Evolutionary conservation across 345 rosid genomes (phyloP).

Genomic region (Lagerstroemia speciosa): DNA sequence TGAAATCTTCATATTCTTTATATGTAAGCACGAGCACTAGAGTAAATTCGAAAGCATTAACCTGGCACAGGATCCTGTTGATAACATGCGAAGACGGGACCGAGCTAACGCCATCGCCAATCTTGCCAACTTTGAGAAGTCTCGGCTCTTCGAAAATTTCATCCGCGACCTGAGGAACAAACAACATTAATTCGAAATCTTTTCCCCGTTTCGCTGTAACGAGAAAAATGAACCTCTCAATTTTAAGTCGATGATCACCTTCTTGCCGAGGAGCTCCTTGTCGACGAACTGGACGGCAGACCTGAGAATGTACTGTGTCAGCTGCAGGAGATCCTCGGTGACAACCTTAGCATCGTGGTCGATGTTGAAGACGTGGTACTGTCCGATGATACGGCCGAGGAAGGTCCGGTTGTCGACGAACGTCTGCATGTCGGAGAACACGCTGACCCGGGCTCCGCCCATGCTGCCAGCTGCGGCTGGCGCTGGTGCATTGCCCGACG

Average conservation of each 20-base stretch:
- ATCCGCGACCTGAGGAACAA: not conserved
- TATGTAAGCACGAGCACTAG: no score
- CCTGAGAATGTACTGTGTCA: not conserved
- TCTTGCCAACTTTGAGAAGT: not conserved
- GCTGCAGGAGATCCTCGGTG: not conserved
- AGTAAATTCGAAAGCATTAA: not conserved
- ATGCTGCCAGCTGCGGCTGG: not conserved
- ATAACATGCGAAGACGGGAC: not conserved
- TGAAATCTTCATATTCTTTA: no score
- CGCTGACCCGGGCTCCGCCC: not conserved
- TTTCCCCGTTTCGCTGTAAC: not conserved
- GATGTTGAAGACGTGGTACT: not conserved
- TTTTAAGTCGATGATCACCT: not conserved
- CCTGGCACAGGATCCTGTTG: not conserved
- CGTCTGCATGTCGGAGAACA: not conserved
- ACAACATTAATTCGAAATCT: not conserved
- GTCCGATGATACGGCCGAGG: not conserved
- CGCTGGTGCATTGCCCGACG: not conserved
- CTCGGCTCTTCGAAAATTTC: not conserved
- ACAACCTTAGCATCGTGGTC: not conserved
- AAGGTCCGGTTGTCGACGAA: not conserved
- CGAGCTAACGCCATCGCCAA: not conserved
- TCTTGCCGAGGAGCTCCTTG: rapidly evolving
- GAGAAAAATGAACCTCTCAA: not conserved
- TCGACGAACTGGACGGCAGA: not conserved